phyloP scores from a whole-genome alignment of 1,284 basidiomycete species.

The Mycosarcoma mackinlayi region DNA sequence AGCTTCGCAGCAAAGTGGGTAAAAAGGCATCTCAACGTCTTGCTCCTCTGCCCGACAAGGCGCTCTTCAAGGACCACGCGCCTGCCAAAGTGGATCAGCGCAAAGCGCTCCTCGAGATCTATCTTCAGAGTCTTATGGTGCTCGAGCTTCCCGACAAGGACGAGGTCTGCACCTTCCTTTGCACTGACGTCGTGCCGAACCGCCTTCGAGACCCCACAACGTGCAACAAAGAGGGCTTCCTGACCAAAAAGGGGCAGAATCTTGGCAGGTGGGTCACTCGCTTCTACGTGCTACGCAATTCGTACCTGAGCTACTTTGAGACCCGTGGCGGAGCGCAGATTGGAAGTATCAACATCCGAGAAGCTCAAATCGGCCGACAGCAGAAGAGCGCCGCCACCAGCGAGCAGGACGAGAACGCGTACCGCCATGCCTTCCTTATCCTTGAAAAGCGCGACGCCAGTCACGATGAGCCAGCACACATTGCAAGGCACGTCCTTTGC shows the following conservation, averaged over 20 bases:
- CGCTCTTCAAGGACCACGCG: slow-evolving; percentile 94
- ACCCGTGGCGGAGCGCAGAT: slow-evolving; percentile 83
- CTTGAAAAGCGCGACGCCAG: slow-evolving; percentile 79
- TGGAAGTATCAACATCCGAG: slow-evolving; percentile 85
- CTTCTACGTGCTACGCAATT: slow-evolving; percentile 88
- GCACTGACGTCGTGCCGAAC: slow-evolving; percentile 83
- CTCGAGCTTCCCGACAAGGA: slow-evolving; percentile 84
- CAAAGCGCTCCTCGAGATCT: slow-evolving; percentile 79
- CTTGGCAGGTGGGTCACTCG: slow-evolving; percentile 84
- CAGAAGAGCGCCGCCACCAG: slow-evolving; percentile 70
- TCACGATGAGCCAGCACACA: slow-evolving; percentile 70
- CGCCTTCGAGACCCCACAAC: slow-evolving; percentile 46
- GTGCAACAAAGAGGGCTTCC: slow-evolving; percentile 92
- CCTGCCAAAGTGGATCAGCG: slow-evolving; percentile 91
- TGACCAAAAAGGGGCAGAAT: slow-evolving; percentile 95
- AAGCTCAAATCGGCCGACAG: slow-evolving; percentile 85
- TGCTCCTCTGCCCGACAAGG: slow-evolving; percentile 84
- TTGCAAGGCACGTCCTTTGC: slow-evolving; percentile 88
- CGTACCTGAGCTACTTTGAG: slow-evolving; percentile 89
- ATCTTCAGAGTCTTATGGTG: slow-evolving; percentile 85
- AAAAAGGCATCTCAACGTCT: slow-evolving; percentile 79
- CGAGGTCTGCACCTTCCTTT: slow-evolving; percentile 91
- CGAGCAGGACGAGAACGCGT: slow-evolving; percentile 83
- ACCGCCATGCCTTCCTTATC: slow-evolving; percentile 95
- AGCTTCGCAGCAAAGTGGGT: slow-evolving; percentile 74